Base-by-base conservation (phyloP, 106 monocot species). In the Dendrobium nobile region DNA sequence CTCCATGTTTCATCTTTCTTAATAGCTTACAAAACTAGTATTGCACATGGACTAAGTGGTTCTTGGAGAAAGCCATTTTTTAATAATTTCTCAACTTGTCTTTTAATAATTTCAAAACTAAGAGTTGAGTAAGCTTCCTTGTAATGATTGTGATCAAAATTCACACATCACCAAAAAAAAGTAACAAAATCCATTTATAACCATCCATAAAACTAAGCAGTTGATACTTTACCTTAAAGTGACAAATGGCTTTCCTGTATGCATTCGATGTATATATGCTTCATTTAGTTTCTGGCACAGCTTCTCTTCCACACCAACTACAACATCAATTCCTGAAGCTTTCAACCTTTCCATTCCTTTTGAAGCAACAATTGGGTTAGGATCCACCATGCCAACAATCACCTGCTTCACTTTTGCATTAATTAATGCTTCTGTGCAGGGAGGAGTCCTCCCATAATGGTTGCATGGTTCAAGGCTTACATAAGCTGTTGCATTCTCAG, bases 391-490 rank as follows among this genome's bases (percentile, higher is more conserved):
- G 56, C 97, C 97, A 82, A 98, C 83, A 27, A 95, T 87, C 48
- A 94, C 97, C 28, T 89, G 68, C 33, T 89, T 94, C 3, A 98
- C 91, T 72, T 86, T 89, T 19, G 94, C 92, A 44, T 70, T 65
- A 81, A 98, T 91, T 10, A 98, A 75, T 75, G 92, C 94, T 91
- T 95, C 91, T n/a, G 94, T 89, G 81, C 97, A 98, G 41, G 97
- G 97, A 75, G 97, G 97, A 42, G 97, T 95, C 82, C 94, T 92
- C 26, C 97, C 97, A 79, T 94, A 89, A 77, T 95, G 97, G 80
- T 95, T 98, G 67, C 97, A 98, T 9, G 97, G 97, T 67, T 98
- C 97, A 47, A 98, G 88, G 83, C 91, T 95, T 44, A 98, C 91
- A 85, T 95, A 98, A 37, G 97, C 97, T 41, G 92, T 95, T 75